Percentiles rank a stretch among this genome's conserved stretches.
These are phyloP conservation scores for Hericium erinaceus DNA, from an alignment of 768 basidiomycete species.

Conservation along the genomic window DNA sequence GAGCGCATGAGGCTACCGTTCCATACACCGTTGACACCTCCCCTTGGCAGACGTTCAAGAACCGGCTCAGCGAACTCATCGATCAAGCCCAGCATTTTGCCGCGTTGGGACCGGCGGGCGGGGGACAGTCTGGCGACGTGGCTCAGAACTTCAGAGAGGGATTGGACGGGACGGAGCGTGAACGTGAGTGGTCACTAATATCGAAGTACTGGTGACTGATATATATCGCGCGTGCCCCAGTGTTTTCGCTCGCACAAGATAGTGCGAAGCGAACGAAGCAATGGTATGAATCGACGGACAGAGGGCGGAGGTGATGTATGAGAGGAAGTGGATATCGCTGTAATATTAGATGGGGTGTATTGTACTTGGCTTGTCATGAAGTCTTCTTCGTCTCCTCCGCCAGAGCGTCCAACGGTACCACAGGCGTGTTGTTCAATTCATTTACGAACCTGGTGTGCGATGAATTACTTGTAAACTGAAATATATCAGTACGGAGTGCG, in stretches of 20 bases:
- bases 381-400: constrained; percentile 8
- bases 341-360: not conserved
- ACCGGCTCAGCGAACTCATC: constrained; percentile 66
- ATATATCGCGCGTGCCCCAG: constrained; percentile 29
- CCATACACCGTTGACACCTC: not conserved
- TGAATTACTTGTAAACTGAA: not conserved
- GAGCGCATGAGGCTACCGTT: constrained; percentile 4
- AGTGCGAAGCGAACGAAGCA: constrained; percentile 65
- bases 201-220: constrained; percentile 1
- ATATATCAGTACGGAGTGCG: constrained; percentile 3
- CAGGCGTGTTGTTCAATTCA: constrained; percentile 31
- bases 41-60: constrained; percentile 56
- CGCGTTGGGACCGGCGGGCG: constrained; percentile 48
- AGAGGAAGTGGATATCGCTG: not conserved
- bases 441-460: constrained; percentile 47
- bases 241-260: constrained; percentile 81
- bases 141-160: constrained; percentile 83
- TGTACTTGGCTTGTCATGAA: not conserved
- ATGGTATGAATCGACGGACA: constrained; percentile 78
- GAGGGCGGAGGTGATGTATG: constrained; percentile 30
- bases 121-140: constrained; percentile 41
- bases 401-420: not conserved
- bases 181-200: constrained; percentile 50
- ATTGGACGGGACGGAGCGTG: constrained; percentile 85
- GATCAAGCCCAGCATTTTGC: constrained; percentile 90